These are phyloP conservation scores for Conticribra guillardii DNA, from an alignment of 108 stramenopile species.

Conservation along the genomic window DNA sequence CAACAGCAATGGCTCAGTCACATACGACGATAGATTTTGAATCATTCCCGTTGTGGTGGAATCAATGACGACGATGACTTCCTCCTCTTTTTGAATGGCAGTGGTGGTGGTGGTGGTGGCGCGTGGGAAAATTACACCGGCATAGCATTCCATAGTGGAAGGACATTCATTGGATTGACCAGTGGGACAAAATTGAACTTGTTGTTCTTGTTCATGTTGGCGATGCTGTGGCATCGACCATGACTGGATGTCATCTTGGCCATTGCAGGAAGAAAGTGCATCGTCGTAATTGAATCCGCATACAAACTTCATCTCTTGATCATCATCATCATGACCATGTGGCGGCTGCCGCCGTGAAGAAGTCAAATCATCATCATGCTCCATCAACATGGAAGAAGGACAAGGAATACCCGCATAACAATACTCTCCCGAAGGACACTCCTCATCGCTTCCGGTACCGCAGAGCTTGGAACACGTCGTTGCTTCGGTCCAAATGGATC, in stretches of 20 bases:
- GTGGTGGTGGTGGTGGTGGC: no score
- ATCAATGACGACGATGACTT: no score
- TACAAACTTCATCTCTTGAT: neutral
- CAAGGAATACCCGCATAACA: constrained; percentile 26
- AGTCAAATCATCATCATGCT: no score
- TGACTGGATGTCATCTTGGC: no score
- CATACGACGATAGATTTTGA: no score
- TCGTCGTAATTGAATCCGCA: neutral
- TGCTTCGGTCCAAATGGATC: neutral
- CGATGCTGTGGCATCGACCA: neutral
- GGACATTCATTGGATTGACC: constrained; percentile 14
- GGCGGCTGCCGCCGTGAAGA: neutral
- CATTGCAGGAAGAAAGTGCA: neutral
- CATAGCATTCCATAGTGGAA: constrained; percentile 8
- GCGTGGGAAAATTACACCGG: constrained; percentile 8
- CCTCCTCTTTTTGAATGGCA: no score
- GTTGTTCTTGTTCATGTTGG: neutral
- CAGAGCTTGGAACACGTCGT: constrained; percentile 1
- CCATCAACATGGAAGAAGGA: neutral
- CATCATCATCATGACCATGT: neutral
- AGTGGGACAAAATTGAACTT: constrained; percentile 4
- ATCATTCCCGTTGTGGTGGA: no score
- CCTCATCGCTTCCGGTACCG: constrained; percentile 6
- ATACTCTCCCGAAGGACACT: constrained; percentile 8
- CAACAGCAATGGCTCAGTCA: no score